phyloP scores from a whole-genome alignment of 805 yeast genomes.

The Yarrowia alimentaria region DNA sequence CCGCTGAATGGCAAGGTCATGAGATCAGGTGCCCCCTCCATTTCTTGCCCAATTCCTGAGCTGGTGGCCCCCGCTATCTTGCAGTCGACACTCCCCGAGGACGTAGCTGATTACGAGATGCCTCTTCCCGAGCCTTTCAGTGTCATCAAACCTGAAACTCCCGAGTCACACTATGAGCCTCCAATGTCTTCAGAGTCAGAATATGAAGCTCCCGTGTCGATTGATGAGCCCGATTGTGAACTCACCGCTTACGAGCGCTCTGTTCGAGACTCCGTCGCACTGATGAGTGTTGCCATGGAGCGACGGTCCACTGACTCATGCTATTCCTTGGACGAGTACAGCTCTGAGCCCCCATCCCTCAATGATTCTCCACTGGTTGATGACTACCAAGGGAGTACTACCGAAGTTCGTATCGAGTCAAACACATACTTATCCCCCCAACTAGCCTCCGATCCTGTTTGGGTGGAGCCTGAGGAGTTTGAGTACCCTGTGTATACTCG shows the following conservation, averaged over 20 bases:
- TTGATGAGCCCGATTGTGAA: slow-evolving; percentile 10
- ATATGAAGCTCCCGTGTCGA: slow-evolving; percentile 4
- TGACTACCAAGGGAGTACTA: slow-evolving; percentile 4
- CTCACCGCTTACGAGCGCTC: slow-evolving; percentile 24
- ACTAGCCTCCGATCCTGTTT: neutral
- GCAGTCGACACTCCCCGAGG: too few relatives aligned
- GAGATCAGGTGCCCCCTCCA: too few relatives aligned
- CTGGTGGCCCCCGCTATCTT: too few relatives aligned
- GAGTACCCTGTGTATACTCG: slow-evolving; percentile 10
- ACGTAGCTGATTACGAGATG: too few relatives aligned
- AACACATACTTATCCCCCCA: slow-evolving; percentile 1
- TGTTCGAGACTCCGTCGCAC: slow-evolving; percentile 13
- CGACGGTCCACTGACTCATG: neutral
- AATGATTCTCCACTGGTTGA: slow-evolving; percentile 15
- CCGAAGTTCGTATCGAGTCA: slow-evolving; percentile 13
- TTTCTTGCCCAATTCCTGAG: neutral
- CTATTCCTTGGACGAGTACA: slow-evolving; percentile 3
- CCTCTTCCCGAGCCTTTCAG: too few relatives aligned
- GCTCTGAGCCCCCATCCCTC: slow-evolving; percentile 4
- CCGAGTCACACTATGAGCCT: slow-evolving; percentile 12
- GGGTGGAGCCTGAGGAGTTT: slow-evolving; percentile 6
- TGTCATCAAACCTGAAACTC: slow-evolving; percentile 2
- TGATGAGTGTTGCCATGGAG: neutral
- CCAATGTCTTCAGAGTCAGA: slow-evolving; percentile 14
- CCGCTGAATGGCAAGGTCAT: too few relatives aligned